Evolutionary conservation across 192 early-diverging fungal genomes (phyloP), one percentile per base, ranked within the genome.

Genomic region (Backusella luteola): DNA sequence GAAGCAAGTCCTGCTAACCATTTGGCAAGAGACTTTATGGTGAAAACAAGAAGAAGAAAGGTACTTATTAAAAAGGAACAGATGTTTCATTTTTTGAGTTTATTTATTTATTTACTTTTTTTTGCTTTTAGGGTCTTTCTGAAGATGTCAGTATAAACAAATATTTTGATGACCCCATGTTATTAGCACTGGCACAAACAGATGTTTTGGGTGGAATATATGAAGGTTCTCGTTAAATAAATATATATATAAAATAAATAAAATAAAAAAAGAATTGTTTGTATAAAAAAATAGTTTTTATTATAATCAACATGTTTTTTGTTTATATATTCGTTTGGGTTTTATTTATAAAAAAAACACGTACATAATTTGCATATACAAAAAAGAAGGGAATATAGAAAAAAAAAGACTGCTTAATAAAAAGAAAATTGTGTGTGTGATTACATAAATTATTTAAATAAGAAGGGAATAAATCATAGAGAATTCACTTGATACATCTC

Each of bases 21-120:
- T 76, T 82, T 99, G 63, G 98, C 98, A 7, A 84, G 98, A 71
- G 98, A 99, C 79, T 99, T 98, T 87, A 96, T 99, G 96, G 89
- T 98, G 79, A 99, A 99, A 87, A 99, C 98, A 14, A 81, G 98
- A 74, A 91, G 98, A 80, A 84, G 98, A 71, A 98, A 98, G 87
- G 92, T 78, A 75, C 67, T 53, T 53, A 12, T 17, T 19, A 53
- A n/a, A n/a, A 75, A 68, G 35, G 14, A 75, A 17, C 38, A 66
- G 17, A 29, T 49, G 46, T 49, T 49, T 49, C 46, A 49, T 49
- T 17, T 49, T 32, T 66, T 21, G 5, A 32, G 46, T 67, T 67
- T 34, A 38, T 34, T 7, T 66, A 41, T 52, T 41, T 44, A 53
- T 73, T 49, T 34, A 29, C 26, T 34, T 34, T n/a, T 66, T 39